Base-by-base conservation (phyloP, 108 stramenopile genomes). In the Stephanodiscus minutulus region DNA sequence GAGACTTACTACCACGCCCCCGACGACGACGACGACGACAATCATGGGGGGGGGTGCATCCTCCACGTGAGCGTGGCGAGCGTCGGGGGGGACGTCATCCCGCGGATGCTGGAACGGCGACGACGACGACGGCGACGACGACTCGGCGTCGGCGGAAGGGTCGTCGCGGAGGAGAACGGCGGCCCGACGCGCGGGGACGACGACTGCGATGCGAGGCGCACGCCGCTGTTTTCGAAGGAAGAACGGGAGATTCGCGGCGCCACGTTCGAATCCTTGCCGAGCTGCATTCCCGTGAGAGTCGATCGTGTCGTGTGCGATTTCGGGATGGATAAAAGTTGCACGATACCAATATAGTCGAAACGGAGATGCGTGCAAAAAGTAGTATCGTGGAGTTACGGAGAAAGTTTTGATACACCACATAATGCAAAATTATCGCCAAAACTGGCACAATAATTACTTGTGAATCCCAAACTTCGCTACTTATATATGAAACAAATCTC, bases 51-150 rank as follows among this genome's bases (percentile, higher is more conserved):
- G 37, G 55, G 59, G n/a, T 66, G 70, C 52, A 58, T 78, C 29
- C 48, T 78, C 25, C 77, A 78, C 55, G 77, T 72, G n/a, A 78
- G 70, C 54, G 50, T 78, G 43, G 77, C 77, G 22, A 78, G 77
- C 72, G 61, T 72, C 18, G 72, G 67, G 52, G 77, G 77, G 18
- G 52, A 78, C 15, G 61, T 78, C 65, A 55, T 78, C 27, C 56
- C 64, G 21, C 48, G n/a, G 24, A 71, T 72, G 39, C 18, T 67
- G n/a, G 12, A 63, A 29, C 41, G 35, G n/a, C 28, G 50, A 52
- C 28, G 43, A 44, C 43, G 43, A 44, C 13, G 43, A 44, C 12
- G 43, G 3, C 43, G 43, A 15, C 15, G 13, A 3, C 1, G 13
- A 3, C 0, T 3, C 13, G 43, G 5, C 31, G 53, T 31, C 36